Evolutionary conservation across 2,329 filamentous ascomycete species (phyloP), one percentile per base, ranked within the genome.

Genomic region (Phialophora expanda): DNA sequence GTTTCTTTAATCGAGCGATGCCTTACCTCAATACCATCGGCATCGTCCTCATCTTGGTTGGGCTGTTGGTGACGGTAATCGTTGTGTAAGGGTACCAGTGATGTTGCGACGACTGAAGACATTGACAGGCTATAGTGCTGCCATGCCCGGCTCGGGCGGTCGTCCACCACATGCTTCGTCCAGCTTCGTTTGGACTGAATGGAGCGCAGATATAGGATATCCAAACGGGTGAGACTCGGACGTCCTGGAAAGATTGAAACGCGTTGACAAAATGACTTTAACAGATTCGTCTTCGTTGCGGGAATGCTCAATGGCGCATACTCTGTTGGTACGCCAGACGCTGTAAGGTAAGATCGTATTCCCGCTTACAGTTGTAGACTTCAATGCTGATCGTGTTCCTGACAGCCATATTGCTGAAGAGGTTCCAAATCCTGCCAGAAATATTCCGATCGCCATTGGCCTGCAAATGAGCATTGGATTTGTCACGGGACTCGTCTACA

Each of bases 231-330:
- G 89, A n/a, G 86, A 86, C 1, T 89, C 14, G 22, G 4, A 53
- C 20, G 11, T 53, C 28, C 26, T 34, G 28, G 17, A 30, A 30
- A 17, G 24, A 11, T 30, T 20, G n/a, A 20, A 32, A 32, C 17
- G 89, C 68, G 77, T 88, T 34, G 78, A 85, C 0, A 87, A 87
- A 17, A 87, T 89, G 74, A 32, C 24, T 12, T 28, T 8, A 1
- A 28, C 20, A 65, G 66, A 30, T 85, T 90, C n/a, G 86, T 87
- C 1, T 90, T 90, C 68, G 78, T 89, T 30, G 79, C 85, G 0
- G 87, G 88, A 17, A 87, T 90, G 75, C 79, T 90, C 26, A 91
- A 91, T 71, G 89, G 88, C 11, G 89, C 89, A 2, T 91, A 86
- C 73, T 85, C 86, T 53, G 85, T 91, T 11, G 89, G 88, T 6